These are phyloP conservation scores for Trichoderma sp. DNA, from an alignment of 2,329 filamentous ascomycete species.

Conservation along the genomic window DNA sequence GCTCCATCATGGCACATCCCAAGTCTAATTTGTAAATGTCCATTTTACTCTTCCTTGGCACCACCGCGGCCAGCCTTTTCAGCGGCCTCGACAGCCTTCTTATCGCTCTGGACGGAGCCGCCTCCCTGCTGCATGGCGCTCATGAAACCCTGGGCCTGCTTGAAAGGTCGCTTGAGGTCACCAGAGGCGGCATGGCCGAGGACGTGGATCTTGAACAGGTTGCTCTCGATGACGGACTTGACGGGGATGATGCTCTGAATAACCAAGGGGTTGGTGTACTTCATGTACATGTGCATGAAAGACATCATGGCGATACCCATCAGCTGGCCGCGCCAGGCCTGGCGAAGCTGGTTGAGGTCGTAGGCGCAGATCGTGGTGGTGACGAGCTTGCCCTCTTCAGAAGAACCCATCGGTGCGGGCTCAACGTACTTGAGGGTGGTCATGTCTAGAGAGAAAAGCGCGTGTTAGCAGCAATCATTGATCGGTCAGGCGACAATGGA, in stretches of 20 bases:
- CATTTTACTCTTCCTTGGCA: constrained; percentile 69
- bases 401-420: constrained; percentile 87
- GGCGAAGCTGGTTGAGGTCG: constrained; percentile 83
- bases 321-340: constrained; percentile 84
- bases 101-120: constrained; percentile 82
- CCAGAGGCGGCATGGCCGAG: constrained; percentile 84
- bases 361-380: constrained; percentile 97
- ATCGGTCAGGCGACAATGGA: constrained; percentile 25
- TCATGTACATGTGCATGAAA: constrained; percentile 98
- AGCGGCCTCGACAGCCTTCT: constrained; percentile 80
- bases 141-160: constrained; percentile 82
- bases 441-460: constrained; percentile 67
- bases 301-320: constrained; percentile 98
- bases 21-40: background rate
- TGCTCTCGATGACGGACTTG: constrained; percentile 93
- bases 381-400: constrained; percentile 93
- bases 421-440: constrained; percentile 99
- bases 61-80: constrained; percentile 75
- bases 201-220: constrained; percentile 94
- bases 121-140: constrained; percentile 71
- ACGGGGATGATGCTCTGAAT: constrained; percentile 99
- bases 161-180: constrained; percentile 95
- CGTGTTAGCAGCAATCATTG: background rate
- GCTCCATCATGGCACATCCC: background rate
- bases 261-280: constrained; percentile 98